Evolutionary conservation across 202 grass and related monocot species (phyloP).

Genomic region (Carex sylvatica): DNA sequence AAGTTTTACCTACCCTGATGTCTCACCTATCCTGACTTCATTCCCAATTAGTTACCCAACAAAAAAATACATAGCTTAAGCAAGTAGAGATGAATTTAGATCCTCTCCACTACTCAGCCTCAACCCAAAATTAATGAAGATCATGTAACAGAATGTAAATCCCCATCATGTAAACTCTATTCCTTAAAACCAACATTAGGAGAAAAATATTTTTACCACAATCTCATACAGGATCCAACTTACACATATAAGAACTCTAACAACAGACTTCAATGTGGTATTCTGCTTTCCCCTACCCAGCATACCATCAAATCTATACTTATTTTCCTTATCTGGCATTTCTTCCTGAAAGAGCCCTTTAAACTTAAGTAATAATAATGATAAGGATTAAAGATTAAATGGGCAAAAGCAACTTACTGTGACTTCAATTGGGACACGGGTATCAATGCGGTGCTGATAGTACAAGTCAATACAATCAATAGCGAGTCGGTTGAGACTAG

Average conservation of each 20-base stretch:
- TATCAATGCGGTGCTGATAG: conserved; percentile 70
- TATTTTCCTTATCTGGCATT: neutral
- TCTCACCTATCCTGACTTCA: neutral
- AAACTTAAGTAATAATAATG: neutral
- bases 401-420: conserved; percentile 44
- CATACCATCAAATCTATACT: neutral
- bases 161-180: neutral
- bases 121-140: neutral
- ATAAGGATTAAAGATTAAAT: neutral
- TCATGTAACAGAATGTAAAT: neutral
- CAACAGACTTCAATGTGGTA: neutral
- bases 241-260: neutral
- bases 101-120: neutral
- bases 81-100: neutral
- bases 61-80: neutral
- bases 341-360: neutral
- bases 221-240: neutral
- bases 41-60: neutral
- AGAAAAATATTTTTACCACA: neutral
- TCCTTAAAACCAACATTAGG: neutral
- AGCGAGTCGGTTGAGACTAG: conserved; percentile 50
- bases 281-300: neutral
- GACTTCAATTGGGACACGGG: conserved; percentile 58
- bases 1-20: conserved; percentile 6
- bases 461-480: conserved; percentile 63